Percentiles rank a stretch among this genome's conserved stretches.
These are phyloP conservation scores for Talaromyces atroroseus DNA, from an alignment of 2,329 filamentous ascomycete genomes.

Conservation along the genomic window DNA sequence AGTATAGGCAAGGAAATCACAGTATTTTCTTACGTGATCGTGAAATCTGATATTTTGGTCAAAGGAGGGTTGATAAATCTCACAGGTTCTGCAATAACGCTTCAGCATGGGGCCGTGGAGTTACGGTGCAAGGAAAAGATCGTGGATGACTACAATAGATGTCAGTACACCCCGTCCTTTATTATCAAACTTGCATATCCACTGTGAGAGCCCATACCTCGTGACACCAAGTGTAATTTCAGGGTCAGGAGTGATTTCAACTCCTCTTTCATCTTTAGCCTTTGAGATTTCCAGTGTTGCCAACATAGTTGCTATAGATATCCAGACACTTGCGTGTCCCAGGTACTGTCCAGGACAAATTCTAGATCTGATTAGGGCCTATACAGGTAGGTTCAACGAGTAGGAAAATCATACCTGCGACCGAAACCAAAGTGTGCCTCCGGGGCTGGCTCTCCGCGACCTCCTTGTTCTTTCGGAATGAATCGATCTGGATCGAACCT, in stretches of 20 bases:
- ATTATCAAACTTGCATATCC: not conserved
- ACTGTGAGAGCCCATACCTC: not conserved
- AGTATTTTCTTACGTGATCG: not conserved
- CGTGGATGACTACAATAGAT: not conserved
- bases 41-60: not conserved
- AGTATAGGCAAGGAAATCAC: not conserved
- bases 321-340: not conserved
- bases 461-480: not conserved
- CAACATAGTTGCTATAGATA: not conserved
- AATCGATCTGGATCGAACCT: constrained; percentile 30
- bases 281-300: constrained; percentile 10
- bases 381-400: not conserved
- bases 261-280: not conserved
- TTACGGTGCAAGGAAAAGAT: not conserved
- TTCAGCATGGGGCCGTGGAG: not conserved
- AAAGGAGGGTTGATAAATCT: not conserved
- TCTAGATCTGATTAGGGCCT: not conserved
- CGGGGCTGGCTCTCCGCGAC: not conserved
- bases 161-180: not conserved
- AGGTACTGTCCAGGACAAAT: not conserved
- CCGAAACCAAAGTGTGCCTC: not conserved
- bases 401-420: not conserved
- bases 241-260: not conserved
- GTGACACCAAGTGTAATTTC: not conserved
- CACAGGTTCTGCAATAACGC: not conserved